Percentiles rank a stretch among this genome's conserved stretches.
phyloP scores from a whole-genome alignment of 768 basidiomycete genomes.

The Russula ochroleuca region DNA sequence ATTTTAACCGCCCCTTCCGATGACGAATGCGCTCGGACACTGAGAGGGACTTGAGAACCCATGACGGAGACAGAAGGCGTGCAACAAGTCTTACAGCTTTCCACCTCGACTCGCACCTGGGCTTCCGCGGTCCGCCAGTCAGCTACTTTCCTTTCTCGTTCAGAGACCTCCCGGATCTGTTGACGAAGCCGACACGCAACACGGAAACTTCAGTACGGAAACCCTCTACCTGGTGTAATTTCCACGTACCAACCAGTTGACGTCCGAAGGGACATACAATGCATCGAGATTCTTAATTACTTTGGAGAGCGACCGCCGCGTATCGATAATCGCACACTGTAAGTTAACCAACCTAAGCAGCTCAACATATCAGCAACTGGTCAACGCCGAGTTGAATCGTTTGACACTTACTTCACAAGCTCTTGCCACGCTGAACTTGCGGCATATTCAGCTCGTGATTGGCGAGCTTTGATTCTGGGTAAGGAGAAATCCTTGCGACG shows the following conservation, averaged over 20 bases:
- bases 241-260: slow-evolving; percentile 19
- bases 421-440: slow-evolving; percentile 64
- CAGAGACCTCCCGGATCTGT: slow-evolving; percentile 66
- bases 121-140: slow-evolving; percentile 28
- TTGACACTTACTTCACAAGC: slow-evolving; percentile 56
- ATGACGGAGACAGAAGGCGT: slow-evolving; percentile 17
- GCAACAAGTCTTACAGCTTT: slow-evolving; percentile 41
- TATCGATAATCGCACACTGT: slow-evolving; percentile 51
- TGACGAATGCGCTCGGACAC: slow-evolving; percentile 43
- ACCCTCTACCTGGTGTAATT: background rate
- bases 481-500: slow-evolving; percentile 18
- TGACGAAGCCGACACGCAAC: slow-evolving; percentile 27
- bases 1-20: slow-evolving; percentile 43
- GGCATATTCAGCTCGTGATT: slow-evolving; percentile 28
- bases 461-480: slow-evolving; percentile 4
- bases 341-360: slow-evolving; percentile 47
- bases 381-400: slow-evolving; percentile 3
- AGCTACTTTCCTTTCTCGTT: slow-evolving; percentile 58
- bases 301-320: slow-evolving; percentile 45
- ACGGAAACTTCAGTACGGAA: background rate
- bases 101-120: slow-evolving; percentile 35
- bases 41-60: slow-evolving; percentile 28
- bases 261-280: slow-evolving; percentile 36
- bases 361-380: background rate
- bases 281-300: slow-evolving; percentile 47